These are phyloP conservation scores for Corynascus novoguineensis DNA, from an alignment of 495 filamentous ascomycete species.

Conservation along the genomic window DNA sequence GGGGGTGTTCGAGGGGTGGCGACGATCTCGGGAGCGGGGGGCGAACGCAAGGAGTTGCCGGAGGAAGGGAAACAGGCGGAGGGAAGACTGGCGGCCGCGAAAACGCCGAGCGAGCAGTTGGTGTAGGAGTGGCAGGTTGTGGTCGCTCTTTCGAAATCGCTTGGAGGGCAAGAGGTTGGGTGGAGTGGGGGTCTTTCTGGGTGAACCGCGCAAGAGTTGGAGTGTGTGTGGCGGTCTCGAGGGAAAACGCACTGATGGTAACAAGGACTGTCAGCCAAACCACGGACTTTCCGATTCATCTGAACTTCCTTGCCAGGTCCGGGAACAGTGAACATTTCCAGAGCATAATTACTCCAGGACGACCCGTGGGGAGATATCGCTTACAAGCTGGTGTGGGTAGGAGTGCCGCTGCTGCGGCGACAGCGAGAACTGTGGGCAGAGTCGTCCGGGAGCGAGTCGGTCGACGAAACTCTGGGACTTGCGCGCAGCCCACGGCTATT, in stretches of 20 bases:
- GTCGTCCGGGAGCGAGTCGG: background rate
- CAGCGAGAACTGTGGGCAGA: slow-evolving; percentile 1
- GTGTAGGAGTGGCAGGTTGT: background rate
- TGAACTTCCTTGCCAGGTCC: too few relatives aligned
- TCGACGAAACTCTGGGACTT: background rate
- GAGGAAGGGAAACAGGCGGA: slow-evolving; percentile 9
- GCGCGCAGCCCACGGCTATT: slow-evolving; percentile 25
- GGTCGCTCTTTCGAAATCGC: slow-evolving; percentile 1
- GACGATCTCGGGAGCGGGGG: background rate
- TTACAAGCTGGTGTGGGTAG: background rate
- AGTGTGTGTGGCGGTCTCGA: slow-evolving; percentile 1
- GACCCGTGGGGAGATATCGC: background rate
- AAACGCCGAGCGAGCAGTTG: background rate
- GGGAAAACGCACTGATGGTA: background rate
- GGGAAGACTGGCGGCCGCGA: slow-evolving; percentile 8
- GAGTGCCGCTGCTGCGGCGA: background rate
- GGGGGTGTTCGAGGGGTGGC: slow-evolving; percentile 5
- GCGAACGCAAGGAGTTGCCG: background rate
- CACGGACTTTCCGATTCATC: background rate
- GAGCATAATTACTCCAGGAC: background rate
- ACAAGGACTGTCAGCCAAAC: background rate
- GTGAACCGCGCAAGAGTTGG: background rate
- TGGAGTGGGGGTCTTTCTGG: background rate
- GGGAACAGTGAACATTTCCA: background rate
- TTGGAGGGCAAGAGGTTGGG: slow-evolving; percentile 3